These are phyloP conservation scores for Lathyrus tuberosus DNA, from an alignment of 306 rosid genomes.

Conservation along the genomic window DNA sequence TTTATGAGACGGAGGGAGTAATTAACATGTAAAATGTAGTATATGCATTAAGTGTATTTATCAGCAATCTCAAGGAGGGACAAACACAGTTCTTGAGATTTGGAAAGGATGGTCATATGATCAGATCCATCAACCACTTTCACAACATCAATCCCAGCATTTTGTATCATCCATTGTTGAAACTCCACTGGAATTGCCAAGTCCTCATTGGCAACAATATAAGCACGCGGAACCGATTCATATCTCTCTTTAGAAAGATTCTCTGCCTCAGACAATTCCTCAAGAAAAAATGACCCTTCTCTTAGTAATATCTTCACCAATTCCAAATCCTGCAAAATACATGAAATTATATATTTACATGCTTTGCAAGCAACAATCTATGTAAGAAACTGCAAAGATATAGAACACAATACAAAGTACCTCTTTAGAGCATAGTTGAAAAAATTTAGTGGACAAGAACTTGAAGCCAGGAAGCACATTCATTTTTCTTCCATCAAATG, in stretches of 20 bases:
- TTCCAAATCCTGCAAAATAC: no score
- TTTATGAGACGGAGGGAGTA: no score
- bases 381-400: not conserved
- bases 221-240: constrained; percentile 50
- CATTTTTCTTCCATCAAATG: constrained; percentile 35
- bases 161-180: constrained; percentile 61
- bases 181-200: not conserved
- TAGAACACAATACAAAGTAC: constrained; percentile 29
- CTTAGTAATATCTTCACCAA: no score
- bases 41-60: not conserved
- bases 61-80: constrained; percentile 46
- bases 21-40: no score
- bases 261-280: constrained; percentile 44
- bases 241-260: constrained; percentile 48
- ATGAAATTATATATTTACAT: no score
- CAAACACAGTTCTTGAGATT: constrained; percentile 38
- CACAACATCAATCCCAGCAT: constrained; percentile 44
- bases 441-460: constrained; percentile 38
- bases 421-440: constrained; percentile 61
- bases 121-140: constrained; percentile 53
- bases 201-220: constrained; percentile 42
- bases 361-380: no score
- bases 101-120: constrained; percentile 50
- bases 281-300: constrained; percentile 44
- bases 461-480: constrained; percentile 50